phyloP scores from a whole-genome alignment of 805 yeast genomes.

The Sugiyamaella qingdaonensis region DNA sequence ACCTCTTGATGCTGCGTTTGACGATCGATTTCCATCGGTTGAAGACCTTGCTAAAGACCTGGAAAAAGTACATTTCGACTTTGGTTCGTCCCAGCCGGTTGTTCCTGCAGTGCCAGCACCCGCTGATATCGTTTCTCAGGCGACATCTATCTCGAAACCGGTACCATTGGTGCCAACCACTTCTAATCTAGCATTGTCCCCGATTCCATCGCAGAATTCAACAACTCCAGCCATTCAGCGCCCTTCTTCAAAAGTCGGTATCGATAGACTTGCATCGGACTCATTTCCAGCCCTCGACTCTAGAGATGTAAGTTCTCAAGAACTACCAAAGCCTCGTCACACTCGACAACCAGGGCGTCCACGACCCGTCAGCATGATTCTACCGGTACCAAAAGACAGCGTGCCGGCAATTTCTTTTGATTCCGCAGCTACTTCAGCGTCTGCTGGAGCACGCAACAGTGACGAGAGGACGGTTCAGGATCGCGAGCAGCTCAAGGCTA shows the following conservation, averaged over 20 bases:
- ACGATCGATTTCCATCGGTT: constrained; percentile 31
- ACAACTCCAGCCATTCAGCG: too few relatives aligned
- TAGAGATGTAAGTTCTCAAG: not conserved
- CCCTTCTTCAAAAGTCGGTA: not conserved
- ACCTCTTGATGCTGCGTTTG: constrained; percentile 20
- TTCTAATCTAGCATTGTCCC: not conserved
- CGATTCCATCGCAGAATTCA: too few relatives aligned
- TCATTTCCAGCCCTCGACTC: not conserved
- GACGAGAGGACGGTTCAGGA: constrained; percentile 13
- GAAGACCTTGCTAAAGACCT: constrained; percentile 29
- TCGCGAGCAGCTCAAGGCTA: constrained; percentile 29
- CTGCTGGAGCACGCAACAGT: not conserved
- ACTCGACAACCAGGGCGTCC: constrained; percentile 3
- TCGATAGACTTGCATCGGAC: not conserved
- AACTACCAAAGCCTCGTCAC: not conserved
- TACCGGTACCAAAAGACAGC: constrained; percentile 8
- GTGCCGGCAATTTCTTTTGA: not conserved
- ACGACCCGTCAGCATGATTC: constrained; percentile 14
- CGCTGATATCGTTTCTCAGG: not conserved
- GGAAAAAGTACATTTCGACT: constrained; percentile 17
- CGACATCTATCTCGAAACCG: not conserved
- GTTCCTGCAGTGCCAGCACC: not conserved
- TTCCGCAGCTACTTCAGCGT: not conserved
- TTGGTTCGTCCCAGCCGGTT: constrained; percentile 2
- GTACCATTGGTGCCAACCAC: not conserved